phyloP scores from a whole-genome alignment of 306 rosid species.

The Rubus idaeus region DNA sequence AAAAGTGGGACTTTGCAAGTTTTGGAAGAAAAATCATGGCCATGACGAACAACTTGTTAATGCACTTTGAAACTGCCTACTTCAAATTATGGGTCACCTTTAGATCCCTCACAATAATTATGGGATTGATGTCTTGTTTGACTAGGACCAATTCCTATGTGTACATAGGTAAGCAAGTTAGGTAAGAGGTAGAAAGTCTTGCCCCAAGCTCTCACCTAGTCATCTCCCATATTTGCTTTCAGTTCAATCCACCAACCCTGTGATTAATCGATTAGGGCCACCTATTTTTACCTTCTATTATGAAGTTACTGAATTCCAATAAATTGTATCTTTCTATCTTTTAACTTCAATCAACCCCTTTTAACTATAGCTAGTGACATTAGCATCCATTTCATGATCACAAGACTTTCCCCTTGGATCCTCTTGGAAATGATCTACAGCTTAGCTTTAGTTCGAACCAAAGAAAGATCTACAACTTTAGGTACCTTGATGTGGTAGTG shows the following conservation, averaged over 20 bases:
- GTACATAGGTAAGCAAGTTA: not conserved
- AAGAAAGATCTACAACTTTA: not conserved
- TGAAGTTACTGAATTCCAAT: not conserved
- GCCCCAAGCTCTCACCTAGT: not conserved
- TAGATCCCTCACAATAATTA: not conserved
- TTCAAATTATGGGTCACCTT: not conserved
- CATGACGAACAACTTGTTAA: not conserved
- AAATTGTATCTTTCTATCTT: not conserved
- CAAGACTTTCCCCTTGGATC: not conserved
- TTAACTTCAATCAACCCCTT: too few species aligned
- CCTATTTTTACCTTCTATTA: not conserved
- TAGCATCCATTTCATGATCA: not conserved
- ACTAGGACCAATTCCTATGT: not conserved
- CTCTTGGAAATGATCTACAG: not conserved
- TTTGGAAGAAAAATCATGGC: not conserved
- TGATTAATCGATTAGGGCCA: not conserved
- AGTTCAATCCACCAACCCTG: not conserved
- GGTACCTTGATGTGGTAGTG: not conserved
- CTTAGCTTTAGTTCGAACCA: not conserved
- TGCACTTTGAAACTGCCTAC: not conserved
- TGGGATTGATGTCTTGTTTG: not conserved
- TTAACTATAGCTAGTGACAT: not conserved
- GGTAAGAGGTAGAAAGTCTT: slow-evolving; percentile 4
- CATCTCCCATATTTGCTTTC: not conserved
- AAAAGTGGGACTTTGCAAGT: not conserved